These are phyloP conservation scores for Trichosphaerium sp. DNA, from an alignment of 78 protist species.

Conservation along the genomic window DNA sequence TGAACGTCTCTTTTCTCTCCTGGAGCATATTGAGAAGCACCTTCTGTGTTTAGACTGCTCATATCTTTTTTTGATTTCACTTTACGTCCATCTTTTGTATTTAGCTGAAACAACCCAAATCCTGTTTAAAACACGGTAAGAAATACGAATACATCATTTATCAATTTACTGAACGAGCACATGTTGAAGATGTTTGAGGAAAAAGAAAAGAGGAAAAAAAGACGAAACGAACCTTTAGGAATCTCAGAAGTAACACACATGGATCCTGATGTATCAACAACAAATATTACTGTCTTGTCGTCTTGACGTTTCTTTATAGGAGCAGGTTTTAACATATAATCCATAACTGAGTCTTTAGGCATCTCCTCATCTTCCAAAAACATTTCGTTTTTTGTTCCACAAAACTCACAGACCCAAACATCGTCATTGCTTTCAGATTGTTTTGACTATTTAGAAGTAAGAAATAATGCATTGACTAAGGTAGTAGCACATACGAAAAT, in stretches of 20 bases:
- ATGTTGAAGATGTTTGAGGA: slow-evolving; percentile 4
- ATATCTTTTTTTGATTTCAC: background rate
- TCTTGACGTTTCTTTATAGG: too few relatives aligned
- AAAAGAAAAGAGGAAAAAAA: background rate
- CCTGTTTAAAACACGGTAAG: too few relatives aligned
- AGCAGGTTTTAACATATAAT: slow-evolving; percentile 41
- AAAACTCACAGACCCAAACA: slow-evolving; percentile 51
- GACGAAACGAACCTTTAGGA: background rate
- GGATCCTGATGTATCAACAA: slow-evolving; percentile 39
- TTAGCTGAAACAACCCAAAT: background rate
- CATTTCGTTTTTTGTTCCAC: slow-evolving; percentile 14
- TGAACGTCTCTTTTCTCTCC: background rate
- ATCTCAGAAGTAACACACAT: slow-evolving; percentile 41
- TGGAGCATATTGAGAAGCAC: background rate
- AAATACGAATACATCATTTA: too few relatives aligned
- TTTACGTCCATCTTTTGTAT: background rate
- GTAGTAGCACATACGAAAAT: background rate
- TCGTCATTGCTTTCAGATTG: background rate
- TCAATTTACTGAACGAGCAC: too few relatives aligned
- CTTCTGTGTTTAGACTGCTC: background rate
- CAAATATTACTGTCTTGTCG: slow-evolving; percentile 19
- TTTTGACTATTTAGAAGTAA: background rate
- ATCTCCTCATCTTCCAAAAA: slow-evolving; percentile 20
- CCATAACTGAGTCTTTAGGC: slow-evolving; percentile 21
- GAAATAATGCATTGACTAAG: background rate